phyloP scores from a whole-genome alignment of 495 filamentous ascomycete genomes.

The Amniculicola lignicola region DNA sequence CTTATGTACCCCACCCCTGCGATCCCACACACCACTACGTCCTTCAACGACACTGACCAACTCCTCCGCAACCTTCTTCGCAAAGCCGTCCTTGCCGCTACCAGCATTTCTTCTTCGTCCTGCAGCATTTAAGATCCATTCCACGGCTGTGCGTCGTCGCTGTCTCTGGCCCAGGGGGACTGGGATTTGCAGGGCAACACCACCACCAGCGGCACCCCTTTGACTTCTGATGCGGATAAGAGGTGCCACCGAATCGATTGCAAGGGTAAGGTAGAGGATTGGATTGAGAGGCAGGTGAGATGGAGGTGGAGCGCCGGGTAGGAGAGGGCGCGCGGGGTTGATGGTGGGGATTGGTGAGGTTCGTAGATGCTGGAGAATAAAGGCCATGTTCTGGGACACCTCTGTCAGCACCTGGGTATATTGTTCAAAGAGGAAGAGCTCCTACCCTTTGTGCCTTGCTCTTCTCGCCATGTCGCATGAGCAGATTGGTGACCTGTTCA shows the following conservation, averaged over 20 bases:
- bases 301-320: slow-evolving; percentile 69
- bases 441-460: slow-evolving; percentile 76
- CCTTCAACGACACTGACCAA: slow-evolving; percentile 86
- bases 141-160: slow-evolving; percentile 70
- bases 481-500: slow-evolving; percentile 77
- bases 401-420: slow-evolving; percentile 2
- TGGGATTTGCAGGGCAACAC: slow-evolving; percentile 76
- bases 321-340: slow-evolving; percentile 64
- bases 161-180: slow-evolving; percentile 69
- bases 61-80: slow-evolving; percentile 80
- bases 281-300: slow-evolving; percentile 52
- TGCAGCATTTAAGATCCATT: slow-evolving; percentile 84
- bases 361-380: slow-evolving; percentile 83
- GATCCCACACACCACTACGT: slow-evolving; percentile 76
- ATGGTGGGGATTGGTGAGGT: slow-evolving; percentile 72
- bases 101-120: slow-evolving; percentile 64
- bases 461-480: slow-evolving; percentile 89
- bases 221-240: slow-evolving; percentile 71
- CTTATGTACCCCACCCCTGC: slow-evolving; percentile 68
- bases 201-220: slow-evolving; percentile 81
- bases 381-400: slow-evolving; percentile 66
- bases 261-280: slow-evolving; percentile 55
- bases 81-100: slow-evolving; percentile 61
- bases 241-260: slow-evolving; percentile 95
- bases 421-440: not conserved